Evolutionary conservation across 495 filamentous ascomycete species (phyloP).

Genomic region (Articulospora tetracladia): DNA sequence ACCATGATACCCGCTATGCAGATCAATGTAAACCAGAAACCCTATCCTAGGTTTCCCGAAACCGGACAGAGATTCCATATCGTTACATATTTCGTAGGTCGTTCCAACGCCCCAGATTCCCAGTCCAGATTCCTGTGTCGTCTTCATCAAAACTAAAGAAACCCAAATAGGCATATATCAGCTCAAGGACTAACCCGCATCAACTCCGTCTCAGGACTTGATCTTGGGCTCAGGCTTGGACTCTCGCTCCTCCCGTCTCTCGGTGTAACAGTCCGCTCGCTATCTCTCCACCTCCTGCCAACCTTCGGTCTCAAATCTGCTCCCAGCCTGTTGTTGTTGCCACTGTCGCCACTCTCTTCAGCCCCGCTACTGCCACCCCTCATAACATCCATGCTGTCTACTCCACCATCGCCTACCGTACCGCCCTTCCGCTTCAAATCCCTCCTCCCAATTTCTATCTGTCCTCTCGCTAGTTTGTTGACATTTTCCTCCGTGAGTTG

Average conservation of each 20-base stretch:
- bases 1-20: neutral
- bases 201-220: neutral
- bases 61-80: neutral
- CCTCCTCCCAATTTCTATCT: neutral
- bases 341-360: neutral
- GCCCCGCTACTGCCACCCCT: slow-evolving; percentile 7
- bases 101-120: neutral
- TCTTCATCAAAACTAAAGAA: no score
- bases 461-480: slow-evolving; percentile 17
- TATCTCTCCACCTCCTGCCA: slow-evolving; percentile 24
- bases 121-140: no score
- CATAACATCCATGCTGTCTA: neutral
- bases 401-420: neutral
- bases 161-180: no score
- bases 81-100: no score
- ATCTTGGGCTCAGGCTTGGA: neutral
- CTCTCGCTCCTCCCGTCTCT: neutral
- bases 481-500: slow-evolving; percentile 25
- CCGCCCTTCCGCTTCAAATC: neutral
- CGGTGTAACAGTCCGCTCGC: slow-evolving; percentile 16
- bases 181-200: neutral
- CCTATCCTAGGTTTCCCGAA: neutral
- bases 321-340: slow-evolving; percentile 8
- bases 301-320: slow-evolving; percentile 31
- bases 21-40: neutral